phyloP scores from a whole-genome alignment of 345 rosid genomes.

The Citrus cavaleriei region DNA sequence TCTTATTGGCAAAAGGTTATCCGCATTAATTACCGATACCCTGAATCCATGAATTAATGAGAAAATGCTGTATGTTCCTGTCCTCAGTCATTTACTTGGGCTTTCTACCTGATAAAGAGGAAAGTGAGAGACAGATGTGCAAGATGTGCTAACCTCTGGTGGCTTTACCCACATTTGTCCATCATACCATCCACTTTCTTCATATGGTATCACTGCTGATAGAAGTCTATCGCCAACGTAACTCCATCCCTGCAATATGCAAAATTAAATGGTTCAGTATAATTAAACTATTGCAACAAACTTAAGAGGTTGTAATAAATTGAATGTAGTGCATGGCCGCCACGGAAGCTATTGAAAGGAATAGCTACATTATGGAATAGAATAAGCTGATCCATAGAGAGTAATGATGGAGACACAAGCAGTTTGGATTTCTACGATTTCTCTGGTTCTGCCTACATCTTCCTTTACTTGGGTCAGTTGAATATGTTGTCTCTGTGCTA shows the following conservation, averaged over 20 bases:
- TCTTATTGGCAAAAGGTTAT: background rate
- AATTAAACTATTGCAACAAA: background rate
- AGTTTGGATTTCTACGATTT: background rate
- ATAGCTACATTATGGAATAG: background rate
- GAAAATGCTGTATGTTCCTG: background rate
- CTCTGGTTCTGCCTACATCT: background rate
- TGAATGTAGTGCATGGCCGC: background rate
- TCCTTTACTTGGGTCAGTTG: background rate
- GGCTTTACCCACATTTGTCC: slow-evolving; percentile 99
- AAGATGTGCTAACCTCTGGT: slow-evolving; percentile 62
- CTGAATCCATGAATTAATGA: background rate
- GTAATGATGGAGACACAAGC: background rate
- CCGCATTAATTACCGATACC: background rate
- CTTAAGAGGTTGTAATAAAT: background rate
- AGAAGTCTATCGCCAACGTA: slow-evolving; percentile 93
- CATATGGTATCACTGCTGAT: slow-evolving; percentile 90
- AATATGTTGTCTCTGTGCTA: background rate
- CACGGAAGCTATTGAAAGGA: background rate
- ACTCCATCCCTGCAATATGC: slow-evolving; percentile 81
- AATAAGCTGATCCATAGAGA: background rate
- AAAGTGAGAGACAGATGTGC: background rate
- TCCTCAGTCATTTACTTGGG: background rate
- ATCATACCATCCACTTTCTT: slow-evolving; percentile 99
- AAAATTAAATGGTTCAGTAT: background rate
- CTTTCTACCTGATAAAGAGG: background rate